Evolutionary conservation across 768 basidiomycete genomes (phyloP).

Genomic region (Lentinula raphanica): DNA sequence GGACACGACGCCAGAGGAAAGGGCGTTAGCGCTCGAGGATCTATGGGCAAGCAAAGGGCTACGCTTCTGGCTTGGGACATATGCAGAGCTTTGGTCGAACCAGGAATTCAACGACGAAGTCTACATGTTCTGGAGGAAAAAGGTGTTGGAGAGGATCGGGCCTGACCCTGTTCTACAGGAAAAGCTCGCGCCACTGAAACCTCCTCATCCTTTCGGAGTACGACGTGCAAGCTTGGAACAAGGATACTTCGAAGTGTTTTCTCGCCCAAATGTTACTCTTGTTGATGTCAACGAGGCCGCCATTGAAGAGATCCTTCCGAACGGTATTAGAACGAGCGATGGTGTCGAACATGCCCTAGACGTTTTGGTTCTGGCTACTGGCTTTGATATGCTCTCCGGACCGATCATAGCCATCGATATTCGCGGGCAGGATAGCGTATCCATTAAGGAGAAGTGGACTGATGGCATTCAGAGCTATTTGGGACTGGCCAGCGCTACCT

Average conservation of each 20-base stretch:
- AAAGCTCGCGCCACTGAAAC: constrained; percentile 3
- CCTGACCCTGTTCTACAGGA: constrained; percentile 1
- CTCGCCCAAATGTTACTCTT: constrained; percentile 1
- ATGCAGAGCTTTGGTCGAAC: not conserved
- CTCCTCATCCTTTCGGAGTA: constrained; percentile 3
- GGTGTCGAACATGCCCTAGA: constrained; percentile 3
- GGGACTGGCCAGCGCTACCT: constrained; percentile 9
- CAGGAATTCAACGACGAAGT: constrained; percentile 1
- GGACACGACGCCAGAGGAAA: constrained; percentile 9
- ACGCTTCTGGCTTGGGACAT: not conserved
- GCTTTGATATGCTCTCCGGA: constrained; percentile 4
- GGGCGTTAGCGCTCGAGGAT: constrained; percentile 7
- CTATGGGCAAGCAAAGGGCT: constrained; percentile 10
- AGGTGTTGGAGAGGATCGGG: not conserved
- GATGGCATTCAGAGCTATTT: constrained; percentile 10
- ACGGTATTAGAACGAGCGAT: not conserved
- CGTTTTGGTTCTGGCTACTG: constrained; percentile 1
- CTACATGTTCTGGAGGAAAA: constrained; percentile 6
- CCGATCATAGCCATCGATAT: too few species aligned
- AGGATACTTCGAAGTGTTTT: constrained; percentile 5
- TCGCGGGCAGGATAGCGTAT: not conserved
- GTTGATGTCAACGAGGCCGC: not conserved
- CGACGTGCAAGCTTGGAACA: constrained; percentile 4
- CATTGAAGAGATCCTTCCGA: not conserved
- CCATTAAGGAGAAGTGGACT: not conserved